phyloP scores from a whole-genome alignment of 495 filamentous ascomycete genomes.

The Penicillium canescens region DNA sequence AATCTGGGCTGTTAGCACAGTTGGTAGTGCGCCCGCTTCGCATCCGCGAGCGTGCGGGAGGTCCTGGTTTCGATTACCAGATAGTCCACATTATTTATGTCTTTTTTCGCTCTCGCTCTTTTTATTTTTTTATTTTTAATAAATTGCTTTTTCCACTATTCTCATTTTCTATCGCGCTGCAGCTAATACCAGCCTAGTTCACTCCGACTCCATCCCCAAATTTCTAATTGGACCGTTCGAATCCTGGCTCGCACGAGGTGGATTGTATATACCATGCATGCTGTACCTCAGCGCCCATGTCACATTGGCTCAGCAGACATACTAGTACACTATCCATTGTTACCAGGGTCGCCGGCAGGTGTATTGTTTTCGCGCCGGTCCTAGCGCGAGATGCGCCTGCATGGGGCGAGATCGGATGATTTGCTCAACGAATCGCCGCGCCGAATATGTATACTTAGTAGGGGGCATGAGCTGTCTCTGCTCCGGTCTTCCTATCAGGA shows the following conservation, averaged over 20 bases:
- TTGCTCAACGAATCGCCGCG: background rate
- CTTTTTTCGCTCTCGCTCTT: background rate
- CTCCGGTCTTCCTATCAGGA: background rate
- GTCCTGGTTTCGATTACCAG: conserved; percentile 29
- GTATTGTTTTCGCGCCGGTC: background rate
- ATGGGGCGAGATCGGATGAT: background rate
- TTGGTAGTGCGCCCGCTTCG: conserved; percentile 25
- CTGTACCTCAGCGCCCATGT: background rate
- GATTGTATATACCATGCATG: background rate
- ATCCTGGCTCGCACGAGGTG: background rate
- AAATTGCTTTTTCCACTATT: background rate
- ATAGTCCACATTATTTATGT: conserved; percentile 15
- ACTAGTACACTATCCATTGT: background rate
- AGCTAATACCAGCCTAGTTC: background rate
- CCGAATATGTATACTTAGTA: background rate
- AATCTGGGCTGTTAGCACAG: conserved; percentile 24
- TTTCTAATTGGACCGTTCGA: background rate
- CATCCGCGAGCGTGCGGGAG: conserved; percentile 17
- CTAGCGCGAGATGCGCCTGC: conserved; percentile 1
- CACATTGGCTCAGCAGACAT: background rate
- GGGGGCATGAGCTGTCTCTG: background rate
- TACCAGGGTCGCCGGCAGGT: background rate
- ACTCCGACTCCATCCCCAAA: too few species aligned
- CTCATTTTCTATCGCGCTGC: background rate
- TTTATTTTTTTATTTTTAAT: background rate